Conservation (phyloP, 345 rosid species). For the Chamaenerion angustifolium region DNA sequence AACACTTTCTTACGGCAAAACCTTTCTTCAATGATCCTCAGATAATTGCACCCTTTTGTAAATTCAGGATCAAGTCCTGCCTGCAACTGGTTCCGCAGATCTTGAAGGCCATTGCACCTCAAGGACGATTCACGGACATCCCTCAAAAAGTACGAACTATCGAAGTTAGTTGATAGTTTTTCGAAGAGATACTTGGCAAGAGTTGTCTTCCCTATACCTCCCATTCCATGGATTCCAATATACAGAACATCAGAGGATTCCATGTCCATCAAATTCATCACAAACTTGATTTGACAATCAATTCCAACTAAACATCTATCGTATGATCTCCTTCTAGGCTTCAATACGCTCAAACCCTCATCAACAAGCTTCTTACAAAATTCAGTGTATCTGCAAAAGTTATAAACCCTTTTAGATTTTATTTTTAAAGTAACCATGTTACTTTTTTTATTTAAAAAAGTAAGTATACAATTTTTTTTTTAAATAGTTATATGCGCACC, state of each 20-base stretch:
- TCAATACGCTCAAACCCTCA: background rate
- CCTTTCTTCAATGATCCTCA: background rate
- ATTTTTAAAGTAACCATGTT: too few relatives aligned
- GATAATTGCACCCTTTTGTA: background rate
- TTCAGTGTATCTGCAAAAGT: constrained; percentile 2
- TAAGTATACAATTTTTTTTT: too few relatives aligned
- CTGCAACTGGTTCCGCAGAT: background rate
- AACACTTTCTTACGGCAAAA: background rate
- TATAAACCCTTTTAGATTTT: too few relatives aligned
- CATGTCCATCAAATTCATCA: constrained; percentile 5
- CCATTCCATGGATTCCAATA: constrained; percentile 8
- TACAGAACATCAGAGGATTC: background rate
- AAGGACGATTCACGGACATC: constrained; percentile 1
- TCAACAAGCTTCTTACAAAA: constrained; percentile 2
- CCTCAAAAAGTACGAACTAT: background rate
- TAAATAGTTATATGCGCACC: too few relatives aligned
- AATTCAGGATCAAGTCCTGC: background rate
- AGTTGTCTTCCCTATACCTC: constrained; percentile 9
- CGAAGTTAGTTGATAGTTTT: background rate
- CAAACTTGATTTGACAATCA: constrained; percentile 1
- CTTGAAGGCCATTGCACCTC: background rate
- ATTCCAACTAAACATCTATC: constrained; percentile 2
- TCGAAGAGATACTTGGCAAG: constrained; percentile 6
- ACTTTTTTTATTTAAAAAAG: too few relatives aligned
- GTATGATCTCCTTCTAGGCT: background rate